Base-by-base conservation (phyloP, 345 rosid species). In the Linum usitatissimum region DNA sequence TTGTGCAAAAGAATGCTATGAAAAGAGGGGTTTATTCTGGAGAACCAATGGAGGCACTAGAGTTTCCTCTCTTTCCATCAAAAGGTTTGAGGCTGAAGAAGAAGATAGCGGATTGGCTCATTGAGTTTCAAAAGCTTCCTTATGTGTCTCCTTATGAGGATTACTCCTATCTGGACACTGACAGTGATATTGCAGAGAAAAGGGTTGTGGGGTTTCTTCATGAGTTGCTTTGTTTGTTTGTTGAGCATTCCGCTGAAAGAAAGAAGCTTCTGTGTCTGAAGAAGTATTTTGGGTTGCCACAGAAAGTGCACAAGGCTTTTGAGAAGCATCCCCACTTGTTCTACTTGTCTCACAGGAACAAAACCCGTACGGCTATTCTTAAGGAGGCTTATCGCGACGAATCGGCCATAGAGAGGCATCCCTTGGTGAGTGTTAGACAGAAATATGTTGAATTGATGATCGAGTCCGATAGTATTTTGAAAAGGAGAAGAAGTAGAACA, bases 311-410 rank as follows among this genome's bases (percentile, higher is more conserved):
- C 68, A 91, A 76, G 82, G 91, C 94, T 0, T 91, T 88, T 76
- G 94, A 91, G 80, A 83, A 96, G 73, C 96, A 91, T 78, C 86
- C 94, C 3, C 82, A 83, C 55, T 68, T 86, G 19, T 91, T 91
- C 65, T 91, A 86, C 76, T 73, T 86, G 81, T 86, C 95, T 66
- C 72, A 77, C 62, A 83, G 64, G 81, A 88, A 79, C 49, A 80
- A 82, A 36, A 91, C 95, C 9, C 78, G 98, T 65, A 83, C 95
- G 0, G 85, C 84, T 1, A 79, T 91, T 66, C 85, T 91, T 18
- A 91, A 86, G 79, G 90, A 91, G 80, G 80, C 96, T 66, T 84
- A 78, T 72, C 62, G 71, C 4, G 84, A 78, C 13, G 77, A 78
- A 55, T 56, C 56, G 1, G 69, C 80, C 57, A 76, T 82, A 2